A percentile compares a stretch with the other conserved stretches of the same genome.
Conservation (phyloP, 352 stramenopile genomes). For the Plasmopara viticola region DNA sequence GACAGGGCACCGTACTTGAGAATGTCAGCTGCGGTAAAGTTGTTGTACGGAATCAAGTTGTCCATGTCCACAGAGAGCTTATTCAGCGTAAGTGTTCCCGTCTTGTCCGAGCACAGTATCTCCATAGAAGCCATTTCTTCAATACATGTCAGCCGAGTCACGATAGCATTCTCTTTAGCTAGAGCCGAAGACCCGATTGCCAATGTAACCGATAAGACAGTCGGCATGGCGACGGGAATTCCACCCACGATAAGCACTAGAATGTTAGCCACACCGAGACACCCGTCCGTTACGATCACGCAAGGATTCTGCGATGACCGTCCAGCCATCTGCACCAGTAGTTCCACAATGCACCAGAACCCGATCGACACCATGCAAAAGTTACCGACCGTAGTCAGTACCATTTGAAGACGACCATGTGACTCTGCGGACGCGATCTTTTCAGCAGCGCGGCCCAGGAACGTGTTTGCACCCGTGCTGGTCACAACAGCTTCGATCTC, state of each 20-base stretch:
- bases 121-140: conserved; percentile 90
- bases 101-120: conserved; percentile 94
- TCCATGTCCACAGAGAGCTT: conserved; percentile 91
- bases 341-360: conserved; percentile 82
- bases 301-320: conserved; percentile 71
- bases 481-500: conserved; percentile 89
- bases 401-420: conserved; percentile 84
- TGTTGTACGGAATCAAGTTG: conserved; percentile 74
- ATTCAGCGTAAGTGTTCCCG: conserved; percentile 93
- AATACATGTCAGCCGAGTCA: conserved; percentile 89
- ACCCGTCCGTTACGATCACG: conserved; percentile 73
- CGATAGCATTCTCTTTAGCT: conserved; percentile 88
- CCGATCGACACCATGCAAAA: conserved; percentile 84
- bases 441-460: conserved; percentile 85
- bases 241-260: conserved; percentile 87
- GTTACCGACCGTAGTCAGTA: conserved; percentile 91
- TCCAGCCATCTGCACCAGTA: conserved; percentile 78
- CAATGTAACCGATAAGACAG: conserved; percentile 88
- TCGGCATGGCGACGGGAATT: conserved; percentile 92
- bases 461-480: conserved; percentile 84
- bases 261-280: conserved; percentile 63
- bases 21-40: conserved; percentile 49
- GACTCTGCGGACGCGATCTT: conserved; percentile 73
- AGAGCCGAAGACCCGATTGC: conserved; percentile 88
- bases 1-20: conserved; percentile 56